Evolutionary conservation across 306 rosid genomes (phyloP), one percentile per base, ranked within the genome.

Genomic region (Senna siamea): DNA sequence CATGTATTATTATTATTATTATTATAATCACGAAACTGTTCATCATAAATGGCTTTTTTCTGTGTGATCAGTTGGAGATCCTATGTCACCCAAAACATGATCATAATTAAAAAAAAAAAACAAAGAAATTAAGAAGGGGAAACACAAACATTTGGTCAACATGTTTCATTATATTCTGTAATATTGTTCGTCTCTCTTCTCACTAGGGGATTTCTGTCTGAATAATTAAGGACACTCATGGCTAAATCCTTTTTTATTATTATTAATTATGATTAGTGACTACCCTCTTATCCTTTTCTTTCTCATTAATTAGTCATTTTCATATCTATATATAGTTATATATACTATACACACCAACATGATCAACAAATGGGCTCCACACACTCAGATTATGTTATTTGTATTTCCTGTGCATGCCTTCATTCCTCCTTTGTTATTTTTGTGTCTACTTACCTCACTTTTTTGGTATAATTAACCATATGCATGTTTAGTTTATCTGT

Each of bases 11-110:
- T 47, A 14, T 47, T 14, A 50, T 43, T 9, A 14, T 2, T 46
- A 46, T 46, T 10, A 58, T 32, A 26, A 15, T 58, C 7, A 30
- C 43, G 7, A 15, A 57, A 58, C 5, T 7, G 34, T 26, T 6
- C 17, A 58, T 58, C 0, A 30, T 58, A 17, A 32, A 58, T 43
- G 44, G 30, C 62, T 44, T 54, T 76, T 58, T 74, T 74, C 40
- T 32, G 51, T 60, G 37, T 66, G 40, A 50, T 78, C 4, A 18
- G 70, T 64, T 75, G 66, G 74, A 68, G 58, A 55, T 60, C 37
- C 58, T 30, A 26, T 87, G 94, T 88, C 91, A 80, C 93, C 93
- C 81, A 85, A 78, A 85, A 83, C 93, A 89, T 83, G 76, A 66
- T 76, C 88, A 88, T 66, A 87, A 80, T 66, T 85, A 80, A 87